Base-by-base conservation (phyloP, 768 basidiomycete genomes). In the Pulveroboletus sp. region DNA sequence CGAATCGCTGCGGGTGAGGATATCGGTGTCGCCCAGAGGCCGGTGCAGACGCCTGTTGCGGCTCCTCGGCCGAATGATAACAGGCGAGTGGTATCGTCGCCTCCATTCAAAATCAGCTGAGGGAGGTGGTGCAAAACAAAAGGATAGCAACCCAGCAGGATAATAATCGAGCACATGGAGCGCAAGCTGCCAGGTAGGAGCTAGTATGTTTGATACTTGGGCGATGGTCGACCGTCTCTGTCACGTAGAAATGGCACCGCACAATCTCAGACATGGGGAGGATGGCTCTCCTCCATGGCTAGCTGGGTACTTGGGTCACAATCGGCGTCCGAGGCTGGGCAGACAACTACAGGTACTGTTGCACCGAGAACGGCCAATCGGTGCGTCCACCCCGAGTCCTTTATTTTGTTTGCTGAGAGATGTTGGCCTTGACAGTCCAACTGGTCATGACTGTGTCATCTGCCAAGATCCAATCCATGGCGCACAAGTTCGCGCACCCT, bases 381-480 rank as follows among this genome's bases (percentile, higher is more conserved):
- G 65, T 64, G 11, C 5, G 62, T 42, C 17, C 5, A 18, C 0
- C 33, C n/a, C 24, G 5, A 40, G 36, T 8, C 18, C 15, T 28
- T 21, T 9, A 27, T 27, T 27, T 47, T 44, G 40, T 35, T 26
- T 38, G 8, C 47, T 54, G 14, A 56, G 13, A 17, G 15, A 24
- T 9, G 8, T 30, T 15, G 2, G 8, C 13, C 9, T 31, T 7
- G 6, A 7, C 28, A 57, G 56, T 38, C 53, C 44, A 26, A 64
- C 64, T 27, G 63, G 66, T 38, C 62, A 70, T 32, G 54, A 61
- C 15, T 73, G 71, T 53, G 65, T 71, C 15, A 55, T 69, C 14
- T 73, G 72, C 46, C 61, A 57, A 36, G 71, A 74, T 31, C 52
- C 59, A 1, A 72, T 71, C 24, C 26, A 32, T 13, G 62, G 58